Conservation (phyloP, 2,329 filamentous ascomycete genomes). For the Colletotrichum spaethianum region DNA sequence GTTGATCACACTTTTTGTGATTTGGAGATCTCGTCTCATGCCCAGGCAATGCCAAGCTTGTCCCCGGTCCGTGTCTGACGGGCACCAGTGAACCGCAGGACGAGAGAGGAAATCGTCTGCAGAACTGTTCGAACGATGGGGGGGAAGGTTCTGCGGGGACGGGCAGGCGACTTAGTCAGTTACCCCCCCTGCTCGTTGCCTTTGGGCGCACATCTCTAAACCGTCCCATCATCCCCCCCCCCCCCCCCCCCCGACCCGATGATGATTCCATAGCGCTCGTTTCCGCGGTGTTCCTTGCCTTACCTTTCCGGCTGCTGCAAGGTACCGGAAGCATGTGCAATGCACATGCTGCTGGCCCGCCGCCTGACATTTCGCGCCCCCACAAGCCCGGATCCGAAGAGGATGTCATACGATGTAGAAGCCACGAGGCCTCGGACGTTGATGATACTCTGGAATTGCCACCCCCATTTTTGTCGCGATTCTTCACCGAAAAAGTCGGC, state of each 20-base stretch:
- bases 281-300: neutral
- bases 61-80: neutral
- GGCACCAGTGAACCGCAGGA: neutral
- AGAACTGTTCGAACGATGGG: neutral
- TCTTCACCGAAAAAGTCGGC: neutral
- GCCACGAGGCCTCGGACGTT: neutral
- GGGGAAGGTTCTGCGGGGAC: neutral
- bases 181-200: neutral
- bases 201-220: slow-evolving; percentile 18
- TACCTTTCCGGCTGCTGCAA: slow-evolving; percentile 2
- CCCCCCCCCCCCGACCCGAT: neutral
- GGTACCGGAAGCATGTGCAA: slow-evolving; percentile 7
- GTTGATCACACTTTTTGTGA: neutral
- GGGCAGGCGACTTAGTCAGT: neutral
- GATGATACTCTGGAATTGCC: neutral
- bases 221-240: slow-evolving; percentile 21
- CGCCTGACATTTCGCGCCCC: neutral
- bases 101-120: neutral
- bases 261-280: neutral
- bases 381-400: neutral
- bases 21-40: slow-evolving; percentile 5
- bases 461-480: neutral
- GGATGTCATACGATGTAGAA: too few relatives aligned
- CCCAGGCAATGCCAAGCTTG: slow-evolving; percentile 10
- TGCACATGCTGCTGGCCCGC: neutral